Percentiles rank a stretch among this genome's conserved stretches.
Conservation (phyloP, 2,329 filamentous ascomycete genomes). For the Venturia effusa region DNA sequence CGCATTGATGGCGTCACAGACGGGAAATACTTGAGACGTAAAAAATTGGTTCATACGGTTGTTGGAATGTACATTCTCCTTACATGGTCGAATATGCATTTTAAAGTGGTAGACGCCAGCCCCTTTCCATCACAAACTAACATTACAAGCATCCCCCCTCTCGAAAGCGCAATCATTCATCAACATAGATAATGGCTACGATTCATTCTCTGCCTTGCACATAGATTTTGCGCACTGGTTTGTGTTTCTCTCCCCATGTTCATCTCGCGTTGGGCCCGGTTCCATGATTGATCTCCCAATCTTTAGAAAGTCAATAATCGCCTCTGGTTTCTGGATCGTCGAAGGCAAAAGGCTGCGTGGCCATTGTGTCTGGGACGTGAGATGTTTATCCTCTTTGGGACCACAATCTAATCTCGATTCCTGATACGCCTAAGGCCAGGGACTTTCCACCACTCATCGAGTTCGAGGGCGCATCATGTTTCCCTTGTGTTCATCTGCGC, state of each 20-base stretch:
- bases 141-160: neutral
- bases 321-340: constrained; percentile 14
- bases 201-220: no score
- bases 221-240: constrained; percentile 23
- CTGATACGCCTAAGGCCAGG: neutral
- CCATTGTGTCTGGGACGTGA: constrained; percentile 14
- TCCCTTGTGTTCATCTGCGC: neutral
- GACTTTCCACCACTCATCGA: neutral
- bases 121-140: neutral
- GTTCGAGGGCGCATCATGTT: neutral
- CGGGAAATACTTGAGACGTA: no score
- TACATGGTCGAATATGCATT: no score
- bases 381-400: constrained; percentile 16
- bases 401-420: constrained; percentile 16
- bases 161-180: no score
- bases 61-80: no score
- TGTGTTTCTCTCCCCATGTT: constrained; percentile 13
- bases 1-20: neutral
- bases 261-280: constrained; percentile 2
- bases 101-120: no score
- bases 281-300: constrained; percentile 3
- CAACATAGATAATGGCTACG: no score
- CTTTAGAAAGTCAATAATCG: constrained; percentile 12
- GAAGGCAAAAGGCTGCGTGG: constrained; percentile 15
- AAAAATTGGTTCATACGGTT: no score